Base-by-base conservation (phyloP, 768 basidiomycete genomes). In the Xerocomus brunneocitrinus region DNA sequence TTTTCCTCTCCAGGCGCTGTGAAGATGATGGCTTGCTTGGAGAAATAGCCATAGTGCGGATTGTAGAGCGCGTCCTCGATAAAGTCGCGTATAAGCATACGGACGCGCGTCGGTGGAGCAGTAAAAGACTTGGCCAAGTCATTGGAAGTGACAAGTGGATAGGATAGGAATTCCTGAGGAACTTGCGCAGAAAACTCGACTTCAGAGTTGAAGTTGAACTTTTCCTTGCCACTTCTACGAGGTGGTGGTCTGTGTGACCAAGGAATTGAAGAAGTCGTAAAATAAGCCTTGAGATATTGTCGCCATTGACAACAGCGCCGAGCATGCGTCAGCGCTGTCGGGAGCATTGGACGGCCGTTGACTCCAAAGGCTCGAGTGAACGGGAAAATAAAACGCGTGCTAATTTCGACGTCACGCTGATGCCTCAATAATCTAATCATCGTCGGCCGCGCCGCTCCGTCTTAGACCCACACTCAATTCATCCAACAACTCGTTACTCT, bases 21-120 rank as follows among this genome's bases (percentile, higher is more conserved):
- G 68, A 97, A 91, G 58, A 99, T 98, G 42, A 84, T 87, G 2
- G 90, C 95, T 63, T 93, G 89, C 62, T 89, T 88, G 30, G 92
- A 84, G 68, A 99, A 98, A 73, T 99, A 99, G 35, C 97, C 97
- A 66, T 99, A 98, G 69, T 95, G 74, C 4, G 93, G 95, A 68
- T 99, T 98, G 74, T 99, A 99, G 35, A 99, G 72, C 8, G 90
- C 86, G 67, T 99, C 97, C 65, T 98, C 93, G 56, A 99, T 93
- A 67, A 89, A 99, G 73, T 99, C 95, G 58, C 97, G 84, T 43
- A 87, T 85, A 34, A 98, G 84, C 91, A 98, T 95, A 70, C 89
- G 91, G 52, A 95, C 94, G 49, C 82, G 76, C 42, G 73, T 80
- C 3, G 94, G 95, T 7, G 91, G 92, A 34, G 71, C 67, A 8